Base-by-base conservation (phyloP, 139 green algal genomes). In the Eudorina sp. region DNA sequence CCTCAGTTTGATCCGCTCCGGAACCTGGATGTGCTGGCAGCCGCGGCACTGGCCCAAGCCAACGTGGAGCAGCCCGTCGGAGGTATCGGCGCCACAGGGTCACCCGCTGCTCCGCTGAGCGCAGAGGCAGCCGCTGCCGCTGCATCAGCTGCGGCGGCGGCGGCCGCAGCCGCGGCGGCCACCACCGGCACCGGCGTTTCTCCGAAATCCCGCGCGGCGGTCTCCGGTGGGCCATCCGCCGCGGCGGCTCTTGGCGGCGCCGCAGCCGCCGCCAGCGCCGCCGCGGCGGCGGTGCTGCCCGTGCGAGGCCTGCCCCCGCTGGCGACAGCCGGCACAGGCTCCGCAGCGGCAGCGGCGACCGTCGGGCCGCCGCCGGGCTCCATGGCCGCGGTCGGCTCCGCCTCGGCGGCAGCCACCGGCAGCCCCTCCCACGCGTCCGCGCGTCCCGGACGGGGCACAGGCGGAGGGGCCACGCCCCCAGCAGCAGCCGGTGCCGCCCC, bases 11-110 rank as follows among this genome's bases (percentile, higher is more conserved):
- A 77, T 31, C 80, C 60, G 36, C 62, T 86, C 7, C 58, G 80
- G 9, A 86, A 86, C 62, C 80, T 86, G 16, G 80, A 86, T 29
- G 80, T 86, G 43, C 62, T 86, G 3, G 80, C 80, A 21, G 80
- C 80, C 4, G 80, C 80, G 23, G 80, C 80, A 4, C 80, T 86
- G 31, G 80, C 80, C 18, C 60, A 86, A 18, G 60, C 80, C n/a
- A n/a, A 72, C 60, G 60, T 48, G 29, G 62, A 76, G 19, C 41
- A 58, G 29, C 60, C 60, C 6, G 60, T 48, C 9, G 75, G 51
- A 0, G 51, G 48, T 23, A 34, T 6, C 13, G 51, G 46, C 9
- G 31, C 43, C 4, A 18, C 43, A 53, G 38, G 8, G 14, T 16
- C 69, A 78, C 14, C 36, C 14, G 66, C 29, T 45, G 55, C 55